Evolutionary conservation across 2,329 filamentous ascomycete species (phyloP).

Genomic region (Bipolaris cookei): DNA sequence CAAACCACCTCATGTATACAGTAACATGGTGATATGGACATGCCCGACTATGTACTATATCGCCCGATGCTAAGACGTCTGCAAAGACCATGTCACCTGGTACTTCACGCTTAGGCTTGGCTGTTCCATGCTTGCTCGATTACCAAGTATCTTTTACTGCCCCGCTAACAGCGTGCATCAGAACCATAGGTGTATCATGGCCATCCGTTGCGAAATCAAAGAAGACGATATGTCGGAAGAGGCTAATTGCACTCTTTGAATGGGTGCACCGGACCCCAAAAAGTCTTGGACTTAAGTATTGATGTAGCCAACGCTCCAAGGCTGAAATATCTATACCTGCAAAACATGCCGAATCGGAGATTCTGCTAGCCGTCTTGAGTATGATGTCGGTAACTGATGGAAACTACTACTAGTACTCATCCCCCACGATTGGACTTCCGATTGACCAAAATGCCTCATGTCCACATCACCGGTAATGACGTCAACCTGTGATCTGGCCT

Average conservation of each 20-base stretch:
- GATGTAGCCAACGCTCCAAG: too few species aligned
- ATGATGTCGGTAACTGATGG: too few species aligned
- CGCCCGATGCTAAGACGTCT: neutral
- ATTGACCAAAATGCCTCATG: neutral
- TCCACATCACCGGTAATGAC: neutral
- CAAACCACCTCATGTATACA: neutral
- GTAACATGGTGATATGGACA: too few species aligned
- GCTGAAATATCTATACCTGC: too few species aligned
- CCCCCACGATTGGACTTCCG: neutral
- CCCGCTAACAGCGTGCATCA: neutral
- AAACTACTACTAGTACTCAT: neutral
- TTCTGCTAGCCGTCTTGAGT: too few species aligned
- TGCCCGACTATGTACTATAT: neutral
- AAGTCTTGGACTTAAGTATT: too few species aligned
- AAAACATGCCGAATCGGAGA: too few species aligned
- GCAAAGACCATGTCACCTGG: neutral
- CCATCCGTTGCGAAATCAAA: too few species aligned
- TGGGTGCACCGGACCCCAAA: too few species aligned
- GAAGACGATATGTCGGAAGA: too few species aligned
- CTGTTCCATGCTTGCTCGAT: neutral
- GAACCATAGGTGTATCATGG: neutral
- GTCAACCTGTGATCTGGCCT: neutral
- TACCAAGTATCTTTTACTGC: neutral
- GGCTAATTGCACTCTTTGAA: too few species aligned
- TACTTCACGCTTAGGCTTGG: neutral